Evolutionary conservation across 305 asterid species (phyloP), one percentile per base, ranked within the genome.

Genomic region (Nicotiana rustica): DNA sequence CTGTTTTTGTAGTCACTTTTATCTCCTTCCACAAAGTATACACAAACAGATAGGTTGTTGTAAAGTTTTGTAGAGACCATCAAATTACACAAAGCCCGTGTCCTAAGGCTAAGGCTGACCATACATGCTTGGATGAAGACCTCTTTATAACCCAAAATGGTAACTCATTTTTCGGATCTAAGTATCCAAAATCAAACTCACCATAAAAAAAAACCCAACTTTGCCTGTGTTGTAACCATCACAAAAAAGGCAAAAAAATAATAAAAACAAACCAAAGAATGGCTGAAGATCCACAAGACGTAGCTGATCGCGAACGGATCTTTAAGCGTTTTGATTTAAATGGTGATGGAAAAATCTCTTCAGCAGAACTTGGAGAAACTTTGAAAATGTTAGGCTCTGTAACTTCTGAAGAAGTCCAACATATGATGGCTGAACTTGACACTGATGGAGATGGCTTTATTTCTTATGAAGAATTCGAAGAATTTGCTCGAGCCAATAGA

Each of bases 341-440:
- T 75, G 95, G 98, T 0, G 98, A 93, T 73, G 98, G 98, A 0
- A 75, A 89, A 67, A 90, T 93, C 78, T 93, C 97, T 0, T 70
- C 97, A 0, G 17, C 86, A 1, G 97, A 93, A 89, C 92, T 93
- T n/a, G 97, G 94, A 19, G 97, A 93, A 0, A 83, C 94, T 62
- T 88, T 93, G 87, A 90, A 93, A 81, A 66, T 86, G 66, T 91
- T 93, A 7, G 97, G 97, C 49, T 85, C 90, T 12, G 90, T 91
- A 82, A 80, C 91, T 2, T 57, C 85, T 0, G 94, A 91, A 0
- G 97, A 93, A 83, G 83, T 92, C 38, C 85, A 88, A 81, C 85
- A 86, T 47, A 92, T 93, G 95, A 93, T 93, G 97, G 87, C 80
- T 17, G 97, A 93, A 85, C 88, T 93, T 47, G 98, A 93, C 83